Evolutionary conservation across 176 grass and related monocot species (phyloP), one percentile per base, ranked within the genome.

Genomic region (Ensete glaucum): DNA sequence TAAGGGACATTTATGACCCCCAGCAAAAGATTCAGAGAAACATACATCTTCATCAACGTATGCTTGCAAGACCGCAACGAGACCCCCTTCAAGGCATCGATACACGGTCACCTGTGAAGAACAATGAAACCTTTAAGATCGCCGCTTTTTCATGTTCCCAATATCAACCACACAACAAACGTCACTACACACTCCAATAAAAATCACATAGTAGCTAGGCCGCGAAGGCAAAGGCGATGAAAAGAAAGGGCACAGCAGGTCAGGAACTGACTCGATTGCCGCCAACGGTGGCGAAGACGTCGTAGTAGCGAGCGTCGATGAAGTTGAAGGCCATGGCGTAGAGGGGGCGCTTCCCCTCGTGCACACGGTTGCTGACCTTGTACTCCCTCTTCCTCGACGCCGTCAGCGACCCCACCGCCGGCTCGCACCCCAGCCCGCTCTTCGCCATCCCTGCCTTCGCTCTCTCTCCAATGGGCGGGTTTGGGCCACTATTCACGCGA

Each of bases 311-410:
- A 29, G 84, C 84, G 48, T 93, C 90, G 65, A 93, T 63, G 88
- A 98, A 98, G 77, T 98, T 98, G 80, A 98, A 98, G 53, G 84
- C 86, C 72, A 98, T 93, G 76, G 88, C 90, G 60, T 98, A 98
- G 73, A 93, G 82, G 50, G 90, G 90, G 58, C 80, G 74, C 80
- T 91, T 98, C 50, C 94, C 94, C 83, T 93, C 88, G 21, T 71
- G 77, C 68, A 89, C 79, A 81, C 81, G 89, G 73, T 89, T 90
- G 76, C 78, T 85, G 13, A 86, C 73, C 82, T 88, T 89, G 67
- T 98, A 98, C 60, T 91, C 90, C 19, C 86, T 68, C 75, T 85
- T 89, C 69, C 77, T 84, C 60, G 75, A 82, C 69, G 94, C 64
- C 57, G 70, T 83, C 13, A 91, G 75, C 50, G 84, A 89, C 8